phyloP scores from a whole-genome alignment of 345 rosid genomes.

The Hypericum perforatum region DNA sequence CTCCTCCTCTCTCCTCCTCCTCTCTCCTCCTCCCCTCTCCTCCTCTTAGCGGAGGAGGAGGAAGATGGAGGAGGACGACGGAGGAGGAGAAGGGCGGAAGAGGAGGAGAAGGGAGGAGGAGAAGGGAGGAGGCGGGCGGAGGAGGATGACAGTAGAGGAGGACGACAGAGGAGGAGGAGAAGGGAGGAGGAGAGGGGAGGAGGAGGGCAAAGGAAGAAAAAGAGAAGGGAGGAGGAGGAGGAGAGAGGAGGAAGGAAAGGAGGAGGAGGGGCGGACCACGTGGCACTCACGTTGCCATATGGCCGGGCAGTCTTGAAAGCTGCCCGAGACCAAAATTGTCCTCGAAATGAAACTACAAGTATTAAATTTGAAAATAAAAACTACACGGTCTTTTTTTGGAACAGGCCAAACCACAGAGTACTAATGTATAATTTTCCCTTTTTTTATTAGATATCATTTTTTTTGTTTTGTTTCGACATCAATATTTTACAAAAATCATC shows the following conservation, averaged over 20 bases:
- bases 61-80: neutral
- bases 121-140: neutral
- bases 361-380: no score
- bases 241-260: neutral
- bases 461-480: no score
- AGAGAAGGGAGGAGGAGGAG: neutral
- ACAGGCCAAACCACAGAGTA: no score
- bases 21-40: neutral
- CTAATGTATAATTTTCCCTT: no score
- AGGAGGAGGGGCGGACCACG: neutral
- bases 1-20: conserved; percentile 1
- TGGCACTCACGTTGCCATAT: no score
- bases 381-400: no score
- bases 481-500: no score
- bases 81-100: neutral
- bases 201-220: neutral
- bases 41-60: neutral
- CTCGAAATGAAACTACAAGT: no score
- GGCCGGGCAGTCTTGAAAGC: no score
- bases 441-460: no score
- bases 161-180: neutral
- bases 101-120: neutral
- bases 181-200: no score
- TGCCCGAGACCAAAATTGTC: no score
- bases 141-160: neutral